Base-by-base conservation (phyloP, 1,284 basidiomycete genomes). In the Amylostereum chailletii region DNA sequence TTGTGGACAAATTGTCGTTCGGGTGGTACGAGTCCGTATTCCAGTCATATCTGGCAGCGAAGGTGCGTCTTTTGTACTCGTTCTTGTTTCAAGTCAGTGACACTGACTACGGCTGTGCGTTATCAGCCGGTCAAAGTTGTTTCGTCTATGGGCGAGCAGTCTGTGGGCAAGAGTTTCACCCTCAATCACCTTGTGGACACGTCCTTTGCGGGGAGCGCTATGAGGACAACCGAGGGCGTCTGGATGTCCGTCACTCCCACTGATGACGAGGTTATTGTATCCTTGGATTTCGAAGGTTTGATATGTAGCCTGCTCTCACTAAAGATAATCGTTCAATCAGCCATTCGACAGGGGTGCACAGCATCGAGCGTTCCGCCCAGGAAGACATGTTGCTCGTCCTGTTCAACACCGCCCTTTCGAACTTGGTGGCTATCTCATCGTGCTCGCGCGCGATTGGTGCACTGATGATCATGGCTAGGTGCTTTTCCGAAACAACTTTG, bases 211-310 rank as follows among this genome's bases (percentile, higher is more conserved):
- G 82, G 81, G 1, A 79, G 75, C 3, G 82, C 81, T 0, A 81
- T 83, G 78, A 65, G 80, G 27, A 83, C 79, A 1, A 83, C 75
- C 9, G 81, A 83, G 64, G 80, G 80, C 0, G 78, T 81, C 2
- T 83, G 81, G 81, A 76, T 83, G 72, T 80, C 81, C 0, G 76
- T 77, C 3, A 81, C 81, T 2, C 81, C 81, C 0, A 81, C 79
- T 0, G 65, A 73, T 39, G 71, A 77, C 32, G 60, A 62, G 0
- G 60, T 83, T 27, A 66, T 83, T 7, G 79, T 83, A 4, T 72
- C 80, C 0, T 65, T 83, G 1, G 81, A 83, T 55, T 83, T 83
- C 51, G 81, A 83, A 70, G 80, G 80, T 71, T 19, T 34, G 5
- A 55, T 47, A 30, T 19, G 19, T 19, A 19, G 19, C 19, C 19